These are phyloP conservation scores for Arthrobotrys iridis DNA, from an alignment of 2,329 filamentous ascomycete genomes.

Conservation along the genomic window DNA sequence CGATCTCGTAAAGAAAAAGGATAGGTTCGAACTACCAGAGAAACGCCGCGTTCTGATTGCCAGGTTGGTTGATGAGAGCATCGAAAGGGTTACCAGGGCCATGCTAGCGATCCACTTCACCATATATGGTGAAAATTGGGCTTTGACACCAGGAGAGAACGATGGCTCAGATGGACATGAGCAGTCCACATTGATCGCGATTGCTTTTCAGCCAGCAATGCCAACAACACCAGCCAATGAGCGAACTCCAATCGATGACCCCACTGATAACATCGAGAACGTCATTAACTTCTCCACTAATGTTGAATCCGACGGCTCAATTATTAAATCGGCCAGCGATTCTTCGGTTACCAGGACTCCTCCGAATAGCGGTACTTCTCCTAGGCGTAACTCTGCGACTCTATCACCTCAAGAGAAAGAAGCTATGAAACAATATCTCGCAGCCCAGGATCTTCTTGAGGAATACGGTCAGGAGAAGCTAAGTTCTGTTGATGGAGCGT, in stretches of 20 bases:
- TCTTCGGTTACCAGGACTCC: not conserved
- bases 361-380: not conserved
- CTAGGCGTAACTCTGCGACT: not conserved
- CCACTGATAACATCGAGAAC: not conserved
- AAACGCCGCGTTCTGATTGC: constrained; percentile 26
- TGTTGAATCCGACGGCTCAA: not conserved
- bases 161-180: not conserved
- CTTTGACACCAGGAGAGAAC: not conserved
- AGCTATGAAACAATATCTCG: constrained; percentile 12
- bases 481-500: not conserved
- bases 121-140: not conserved
- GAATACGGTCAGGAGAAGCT: not conserved
- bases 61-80: constrained; percentile 24
- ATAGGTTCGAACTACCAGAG: constrained; percentile 26
- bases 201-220: not conserved
- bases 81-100: constrained; percentile 39
- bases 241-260: not conserved
- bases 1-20: not conserved
- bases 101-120: constrained; percentile 35
- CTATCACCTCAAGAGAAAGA: constrained; percentile 23
- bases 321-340: not conserved
- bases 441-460: not conserved
- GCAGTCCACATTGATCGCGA: not conserved
- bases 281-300: not conserved
- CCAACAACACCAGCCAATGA: not conserved